A percentile compares a stretch with the other conserved stretches of the same genome.
These are phyloP conservation scores for Comarum palustre DNA, from an alignment of 306 rosid genomes.

Conservation along the genomic window DNA sequence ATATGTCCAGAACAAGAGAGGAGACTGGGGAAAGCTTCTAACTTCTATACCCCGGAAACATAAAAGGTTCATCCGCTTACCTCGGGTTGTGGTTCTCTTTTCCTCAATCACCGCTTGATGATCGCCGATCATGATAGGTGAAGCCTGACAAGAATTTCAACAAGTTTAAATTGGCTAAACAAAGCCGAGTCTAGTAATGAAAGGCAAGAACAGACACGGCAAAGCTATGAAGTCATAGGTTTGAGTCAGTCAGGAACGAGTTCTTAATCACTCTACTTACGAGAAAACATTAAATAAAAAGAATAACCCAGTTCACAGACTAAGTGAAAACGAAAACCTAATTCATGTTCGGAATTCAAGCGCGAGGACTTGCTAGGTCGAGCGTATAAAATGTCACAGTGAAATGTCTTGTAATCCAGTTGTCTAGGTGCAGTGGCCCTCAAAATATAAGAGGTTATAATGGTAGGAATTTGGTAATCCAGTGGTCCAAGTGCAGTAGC, in stretches of 20 bases:
- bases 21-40: slow-evolving; percentile 9
- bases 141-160: slow-evolving; percentile 55
- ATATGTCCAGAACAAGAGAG: not conserved
- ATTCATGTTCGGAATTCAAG: not conserved
- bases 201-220: not conserved
- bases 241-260: not conserved
- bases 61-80: slow-evolving; percentile 30
- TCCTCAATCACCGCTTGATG: slow-evolving; percentile 79
- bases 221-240: not conserved
- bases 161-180: slow-evolving; percentile 12
- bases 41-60: not conserved
- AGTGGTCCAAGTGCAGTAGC: not conserved
- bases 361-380: not conserved
- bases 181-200: not conserved
- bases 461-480: not conserved
- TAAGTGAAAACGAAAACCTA: not conserved
- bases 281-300: not conserved
- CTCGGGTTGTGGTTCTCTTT: slow-evolving; percentile 91
- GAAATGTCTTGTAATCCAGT: not conserved
- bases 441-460: not conserved
- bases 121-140: slow-evolving; percentile 68
- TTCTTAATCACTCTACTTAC: not conserved
- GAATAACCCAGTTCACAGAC: not conserved
- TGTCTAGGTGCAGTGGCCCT: not conserved
- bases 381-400: not conserved